These are phyloP conservation scores for Dendrocalamus latiflorus DNA, from an alignment of 202 grass and related monocot genomes.

Conservation along the genomic window DNA sequence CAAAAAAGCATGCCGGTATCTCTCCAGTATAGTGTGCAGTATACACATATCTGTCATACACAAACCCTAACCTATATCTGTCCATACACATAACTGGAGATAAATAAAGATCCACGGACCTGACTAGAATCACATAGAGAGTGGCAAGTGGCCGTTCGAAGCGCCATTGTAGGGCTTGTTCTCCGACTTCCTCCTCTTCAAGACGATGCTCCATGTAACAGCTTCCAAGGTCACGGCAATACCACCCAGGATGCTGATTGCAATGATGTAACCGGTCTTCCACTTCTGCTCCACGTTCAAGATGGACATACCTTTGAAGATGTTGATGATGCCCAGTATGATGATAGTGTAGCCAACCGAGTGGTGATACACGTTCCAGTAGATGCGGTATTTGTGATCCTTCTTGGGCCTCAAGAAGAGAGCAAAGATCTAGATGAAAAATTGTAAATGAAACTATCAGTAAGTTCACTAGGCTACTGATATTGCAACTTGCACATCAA, in stretches of 20 bases:
- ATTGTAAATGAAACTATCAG: neutral
- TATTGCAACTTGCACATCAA: neutral
- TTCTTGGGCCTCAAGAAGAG: slow-evolving; percentile 78
- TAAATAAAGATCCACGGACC: neutral
- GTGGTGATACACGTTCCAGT: slow-evolving; percentile 91
- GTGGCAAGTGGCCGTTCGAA: slow-evolving; percentile 43
- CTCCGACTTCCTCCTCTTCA: slow-evolving; percentile 48
- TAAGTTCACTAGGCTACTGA: neutral
- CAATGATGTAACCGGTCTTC: slow-evolving; percentile 56
- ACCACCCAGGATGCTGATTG: slow-evolving; percentile 54
- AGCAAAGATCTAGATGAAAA: slow-evolving; percentile 51
- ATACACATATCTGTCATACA: slow-evolving; percentile 32
- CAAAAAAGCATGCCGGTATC: neutral
- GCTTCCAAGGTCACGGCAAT: slow-evolving; percentile 54
- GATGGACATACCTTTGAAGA: slow-evolving; percentile 82
- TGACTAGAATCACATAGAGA: slow-evolving; percentile 19
- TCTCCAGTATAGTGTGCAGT: slow-evolving; percentile 31
- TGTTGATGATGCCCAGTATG: slow-evolving; percentile 79
- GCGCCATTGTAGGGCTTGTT: slow-evolving; percentile 41
- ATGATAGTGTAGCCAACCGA: slow-evolving; percentile 81
- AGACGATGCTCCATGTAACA: slow-evolving; percentile 61
- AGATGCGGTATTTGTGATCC: slow-evolving; percentile 71
- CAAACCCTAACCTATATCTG: slow-evolving; percentile 32
- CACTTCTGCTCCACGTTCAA: slow-evolving; percentile 50
- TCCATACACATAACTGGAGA: neutral